Base-by-base conservation (phyloP, 306 rosid species). In the Cotoneaster glaucophyllus region DNA sequence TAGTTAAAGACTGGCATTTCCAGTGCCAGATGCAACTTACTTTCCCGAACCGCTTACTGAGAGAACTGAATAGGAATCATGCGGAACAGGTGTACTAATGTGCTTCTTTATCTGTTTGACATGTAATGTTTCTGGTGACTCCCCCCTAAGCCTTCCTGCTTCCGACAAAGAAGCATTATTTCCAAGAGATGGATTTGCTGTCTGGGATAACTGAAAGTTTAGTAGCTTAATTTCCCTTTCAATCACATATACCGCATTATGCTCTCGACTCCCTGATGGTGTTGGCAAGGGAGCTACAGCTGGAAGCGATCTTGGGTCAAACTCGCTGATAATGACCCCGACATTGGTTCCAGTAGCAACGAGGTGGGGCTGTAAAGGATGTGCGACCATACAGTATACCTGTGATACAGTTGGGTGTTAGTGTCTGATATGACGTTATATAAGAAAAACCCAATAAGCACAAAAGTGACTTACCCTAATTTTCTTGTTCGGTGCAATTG, bases 1-100 rank as follows among this genome's bases (percentile, higher is more conserved):
- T 56, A 72, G 25, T 59, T 25, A 58, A 62, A 61, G 21, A 5
- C 8, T 15, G 28, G 66, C 24, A 25, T 43, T 52, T 41, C 21
- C 10, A 74, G 59, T 1, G 44, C 77, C 19, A 4, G 62, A 28
- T 12, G 84, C 73, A 82, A 88, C 99, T 89, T 89, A 96, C 99
- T 96, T 96, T 84, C 98, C 99, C 5, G 99, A 96, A 86, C 93
- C 89, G 95, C 99, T 96, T 61, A 92, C 86, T 78, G 99, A 96
- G 80, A 96, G 97, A 78, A 96, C 90, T 8, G 99, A 96, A 81
- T 96, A 86, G 17, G 99, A 93, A 88, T 96, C 99, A 78, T 96
- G 98, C 18, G 98, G 98, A 88, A 92, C 98, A 61, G 99, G 98
- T 50, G 90, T 92, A 79, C 95, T 92, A 73, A 96, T 92, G 83